phyloP scores from a whole-genome alignment of 139 green algal species.

The Asterochloris erici region DNA sequence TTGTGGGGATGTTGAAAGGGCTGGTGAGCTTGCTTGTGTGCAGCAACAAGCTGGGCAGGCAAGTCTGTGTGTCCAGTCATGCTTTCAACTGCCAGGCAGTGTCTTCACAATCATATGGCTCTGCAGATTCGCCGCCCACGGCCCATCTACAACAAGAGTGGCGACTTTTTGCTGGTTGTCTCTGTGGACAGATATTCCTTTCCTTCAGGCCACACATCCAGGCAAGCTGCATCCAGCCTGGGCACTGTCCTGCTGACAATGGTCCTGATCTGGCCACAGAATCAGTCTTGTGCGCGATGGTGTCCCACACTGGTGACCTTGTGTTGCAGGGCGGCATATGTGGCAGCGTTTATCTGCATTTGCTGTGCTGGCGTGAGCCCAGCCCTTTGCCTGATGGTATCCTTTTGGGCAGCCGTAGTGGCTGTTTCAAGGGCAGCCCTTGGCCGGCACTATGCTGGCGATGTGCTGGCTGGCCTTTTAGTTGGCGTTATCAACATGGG shows the following conservation, averaged over 20 bases:
- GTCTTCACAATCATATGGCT: no score
- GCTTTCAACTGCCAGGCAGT: no score
- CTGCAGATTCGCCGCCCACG: conserved; percentile 20
- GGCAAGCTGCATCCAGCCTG: conserved; percentile 1
- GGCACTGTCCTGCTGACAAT: background rate
- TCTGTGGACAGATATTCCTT: conserved; percentile 59
- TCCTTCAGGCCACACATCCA: conserved; percentile 52
- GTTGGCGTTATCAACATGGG: conserved; percentile 37
- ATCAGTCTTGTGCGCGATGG: background rate
- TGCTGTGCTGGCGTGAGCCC: conserved; percentile 1
- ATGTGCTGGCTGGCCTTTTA: conserved; percentile 45
- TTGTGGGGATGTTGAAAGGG: conserved; percentile 50
- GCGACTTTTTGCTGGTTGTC: conserved; percentile 55
- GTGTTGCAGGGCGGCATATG: conserved; percentile 38
- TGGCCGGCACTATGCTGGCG: conserved; percentile 57
- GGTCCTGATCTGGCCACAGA: background rate
- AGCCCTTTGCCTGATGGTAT: conserved; percentile 10
- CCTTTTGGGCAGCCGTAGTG: conserved; percentile 29
- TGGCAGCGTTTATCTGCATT: conserved; percentile 39
- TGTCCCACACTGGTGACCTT: background rate
- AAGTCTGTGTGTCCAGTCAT: no score
- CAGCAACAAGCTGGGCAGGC: no score
- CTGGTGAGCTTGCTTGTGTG: background rate
- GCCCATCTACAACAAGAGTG: conserved; percentile 51
- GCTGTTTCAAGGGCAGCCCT: conserved; percentile 50